Evolutionary conservation across 164 flowering plant species (phyloP).

Genomic region (Euptelea pleiosperma): DNA sequence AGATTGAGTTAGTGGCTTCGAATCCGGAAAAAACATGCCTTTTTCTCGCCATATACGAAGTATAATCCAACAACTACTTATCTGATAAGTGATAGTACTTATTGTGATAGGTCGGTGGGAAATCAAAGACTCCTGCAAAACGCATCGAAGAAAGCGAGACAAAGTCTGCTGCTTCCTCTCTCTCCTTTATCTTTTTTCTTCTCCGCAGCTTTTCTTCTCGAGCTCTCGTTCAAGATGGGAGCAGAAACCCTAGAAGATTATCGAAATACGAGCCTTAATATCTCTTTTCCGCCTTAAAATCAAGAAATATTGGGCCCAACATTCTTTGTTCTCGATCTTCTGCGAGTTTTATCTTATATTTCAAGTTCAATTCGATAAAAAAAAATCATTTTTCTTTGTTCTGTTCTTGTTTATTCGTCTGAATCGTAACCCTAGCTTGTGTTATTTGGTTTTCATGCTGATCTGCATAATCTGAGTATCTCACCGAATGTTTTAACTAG

Average conservation of each 20-base stretch:
- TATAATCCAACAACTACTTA: background rate
- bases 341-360: background rate
- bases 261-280: conserved; percentile 4
- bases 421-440: background rate
- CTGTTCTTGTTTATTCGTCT: background rate
- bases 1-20: conserved; percentile 19
- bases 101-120: conserved; percentile 42
- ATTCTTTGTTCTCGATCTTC: too few species aligned
- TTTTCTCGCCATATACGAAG: background rate
- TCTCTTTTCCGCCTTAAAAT: background rate
- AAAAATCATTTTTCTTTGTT: background rate
- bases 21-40: conserved; percentile 18
- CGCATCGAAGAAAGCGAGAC: conserved; percentile 54
- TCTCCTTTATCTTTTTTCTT: conserved; percentile 26
- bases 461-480: background rate
- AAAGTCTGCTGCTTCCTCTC: conserved; percentile 23
- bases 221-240: background rate
- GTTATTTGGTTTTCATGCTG: background rate
- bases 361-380: background rate
- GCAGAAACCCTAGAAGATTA: conserved; percentile 24
- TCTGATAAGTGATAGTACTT: background rate
- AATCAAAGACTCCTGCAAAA: conserved; percentile 35
- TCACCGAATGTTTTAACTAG: background rate
- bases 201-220: conserved; percentile 12
- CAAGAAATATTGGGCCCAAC: too few species aligned